Evolutionary conservation across 805 yeast species (phyloP).

Genomic region (Schizosaccharomyces lindneri): DNA sequence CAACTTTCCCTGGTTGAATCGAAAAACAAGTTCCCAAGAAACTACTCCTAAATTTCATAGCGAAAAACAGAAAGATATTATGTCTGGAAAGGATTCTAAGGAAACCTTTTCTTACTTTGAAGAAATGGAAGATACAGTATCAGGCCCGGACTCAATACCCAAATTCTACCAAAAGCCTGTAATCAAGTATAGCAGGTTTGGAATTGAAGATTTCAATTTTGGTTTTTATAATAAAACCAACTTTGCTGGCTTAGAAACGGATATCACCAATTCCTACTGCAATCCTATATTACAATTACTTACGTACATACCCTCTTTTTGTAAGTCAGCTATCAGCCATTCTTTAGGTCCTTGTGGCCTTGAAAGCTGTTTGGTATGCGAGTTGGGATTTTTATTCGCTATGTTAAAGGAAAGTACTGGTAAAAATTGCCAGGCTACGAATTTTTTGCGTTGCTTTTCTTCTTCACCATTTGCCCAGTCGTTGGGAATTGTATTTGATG

Average conservation of each 20-base stretch:
- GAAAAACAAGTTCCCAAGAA: conserved; percentile 8
- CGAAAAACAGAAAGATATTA: conserved; percentile 2
- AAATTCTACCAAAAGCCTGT: conserved; percentile 34
- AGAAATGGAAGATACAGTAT: background rate
- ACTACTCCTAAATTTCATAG: conserved; percentile 7
- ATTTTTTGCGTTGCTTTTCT: conserved; percentile 35
- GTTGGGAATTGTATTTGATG: background rate
- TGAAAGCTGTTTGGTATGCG: conserved; percentile 32
- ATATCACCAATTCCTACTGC: conserved; percentile 50
- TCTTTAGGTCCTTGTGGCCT: conserved; percentile 28
- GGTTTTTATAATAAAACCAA: conserved; percentile 51
- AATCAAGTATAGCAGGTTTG: conserved; percentile 66
- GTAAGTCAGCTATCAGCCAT: conserved; percentile 33
- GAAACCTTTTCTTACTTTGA: background rate
- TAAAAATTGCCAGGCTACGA: conserved; percentile 54
- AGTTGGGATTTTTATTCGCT: conserved; percentile 71
- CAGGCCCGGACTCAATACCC: background rate
- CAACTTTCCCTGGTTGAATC: conserved; percentile 2
- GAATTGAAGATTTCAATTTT: conserved; percentile 85
- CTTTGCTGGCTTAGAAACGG: conserved; percentile 73
- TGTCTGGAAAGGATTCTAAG: conserved; percentile 4
- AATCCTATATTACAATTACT: conserved; percentile 62
- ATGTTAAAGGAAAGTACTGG: conserved; percentile 71
- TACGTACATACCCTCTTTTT: conserved; percentile 50
- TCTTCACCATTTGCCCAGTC: background rate